Base-by-base conservation (phyloP, 1,284 basidiomycete species). In the Malassezia arunalokei region DNA sequence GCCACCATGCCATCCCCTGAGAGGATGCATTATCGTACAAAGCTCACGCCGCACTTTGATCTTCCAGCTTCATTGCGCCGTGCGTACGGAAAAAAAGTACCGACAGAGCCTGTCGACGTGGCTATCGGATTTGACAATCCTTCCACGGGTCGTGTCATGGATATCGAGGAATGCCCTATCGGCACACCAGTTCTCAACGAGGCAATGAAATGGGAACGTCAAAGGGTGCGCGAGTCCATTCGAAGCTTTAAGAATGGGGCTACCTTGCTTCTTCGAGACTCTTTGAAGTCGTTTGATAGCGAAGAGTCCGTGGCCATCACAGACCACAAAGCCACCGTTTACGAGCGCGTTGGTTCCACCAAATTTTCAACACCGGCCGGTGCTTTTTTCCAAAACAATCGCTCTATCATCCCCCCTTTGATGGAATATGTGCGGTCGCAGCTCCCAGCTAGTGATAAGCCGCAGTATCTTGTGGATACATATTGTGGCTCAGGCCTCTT, bases 161-260 rank as follows among this genome's bases (percentile, higher is more conserved):
- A 98, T 71, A 98, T 98, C 58, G 92, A 87, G 82, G 92, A 95
- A 75, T 96, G 92, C 69, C 85, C 87, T 0, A 92, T 98, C 45
- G 89, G 88, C 0, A 90, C 90, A 0, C 77, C 81, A 0, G 79
- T 86, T 1, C 78, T 96, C 51, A 92, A 94, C 66, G 74, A 80
- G 40, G 82, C 82, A 3, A 76, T 89, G 40, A 76, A 75, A 0
- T 76, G 76, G 2, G 80, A 86, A 47, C 77, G 88, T 17, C 77
- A 81, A 32, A 77, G 81, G 41, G 82, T 92, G 44, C 77, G 81
- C 66, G 78, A 81, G 85, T 85, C 84, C 39, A 85, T 91, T 45
- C 76, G 79, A 59, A 80, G 79, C 1, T 96, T 86, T 78, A 87
- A 87, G 66, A 84, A 83, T 55, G 91, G 90, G 8, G 90, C 89